These are phyloP conservation scores for Termitomyces sp. DNA, from an alignment of 768 basidiomycete species.

Conservation along the genomic window DNA sequence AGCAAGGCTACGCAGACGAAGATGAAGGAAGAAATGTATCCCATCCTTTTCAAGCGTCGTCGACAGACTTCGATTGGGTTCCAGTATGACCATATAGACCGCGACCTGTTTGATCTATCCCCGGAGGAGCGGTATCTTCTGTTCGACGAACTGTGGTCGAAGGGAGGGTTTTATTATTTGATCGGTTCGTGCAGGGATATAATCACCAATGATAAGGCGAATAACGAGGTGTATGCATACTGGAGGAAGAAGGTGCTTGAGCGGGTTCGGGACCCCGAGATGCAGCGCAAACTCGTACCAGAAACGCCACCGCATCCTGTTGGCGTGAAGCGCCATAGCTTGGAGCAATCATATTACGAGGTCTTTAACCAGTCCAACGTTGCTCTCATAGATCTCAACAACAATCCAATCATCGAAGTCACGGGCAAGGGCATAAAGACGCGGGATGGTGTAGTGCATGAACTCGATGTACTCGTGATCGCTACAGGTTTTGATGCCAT, in stretches of 20 bases:
- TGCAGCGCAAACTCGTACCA: slow-evolving; percentile 22
- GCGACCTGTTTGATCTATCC: slow-evolving; percentile 10
- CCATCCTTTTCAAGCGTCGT: slow-evolving; percentile 16
- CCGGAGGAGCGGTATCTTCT: slow-evolving; percentile 19
- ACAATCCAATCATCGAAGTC: slow-evolving; percentile 18
- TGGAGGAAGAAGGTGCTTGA: slow-evolving; percentile 20
- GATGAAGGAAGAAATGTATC: slow-evolving; percentile 17
- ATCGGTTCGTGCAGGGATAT: slow-evolving; percentile 16
- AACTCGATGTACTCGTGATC: slow-evolving; percentile 19
- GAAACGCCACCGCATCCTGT: slow-evolving; percentile 18
- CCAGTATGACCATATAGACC: slow-evolving; percentile 5
- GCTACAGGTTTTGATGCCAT: slow-evolving; percentile 25
- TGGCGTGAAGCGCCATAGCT: slow-evolving; percentile 18
- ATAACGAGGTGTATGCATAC: slow-evolving; percentile 19
- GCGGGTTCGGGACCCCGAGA: slow-evolving; percentile 16
- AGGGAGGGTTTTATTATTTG: slow-evolving; percentile 20
- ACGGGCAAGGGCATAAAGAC: slow-evolving; percentile 18
- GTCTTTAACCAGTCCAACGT: slow-evolving; percentile 24
- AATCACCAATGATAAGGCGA: slow-evolving; percentile 11
- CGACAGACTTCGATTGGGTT: slow-evolving; percentile 17
- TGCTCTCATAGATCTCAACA: slow-evolving; percentile 17
- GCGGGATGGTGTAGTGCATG: slow-evolving; percentile 16
- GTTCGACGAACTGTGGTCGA: slow-evolving; percentile 18
- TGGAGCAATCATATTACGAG: slow-evolving; percentile 21
- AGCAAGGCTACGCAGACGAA: slow-evolving; percentile 9